Evolutionary conservation across 805 yeast genomes (phyloP), one percentile per base, ranked within the genome.

Genomic region (Torulaspora franciscae): DNA sequence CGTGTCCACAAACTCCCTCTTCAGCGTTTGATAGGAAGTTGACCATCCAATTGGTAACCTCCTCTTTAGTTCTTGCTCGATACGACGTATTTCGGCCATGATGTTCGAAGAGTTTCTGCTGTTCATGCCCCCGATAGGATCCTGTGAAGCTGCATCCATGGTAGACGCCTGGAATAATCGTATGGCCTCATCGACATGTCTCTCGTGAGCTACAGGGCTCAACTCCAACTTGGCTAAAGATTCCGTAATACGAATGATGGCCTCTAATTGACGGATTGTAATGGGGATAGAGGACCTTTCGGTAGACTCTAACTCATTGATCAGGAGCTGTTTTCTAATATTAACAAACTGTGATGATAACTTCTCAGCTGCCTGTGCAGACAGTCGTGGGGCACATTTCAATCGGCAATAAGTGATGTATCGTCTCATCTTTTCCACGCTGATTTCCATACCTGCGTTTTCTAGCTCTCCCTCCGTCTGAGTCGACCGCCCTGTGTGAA

Each of bases 11-110:
- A 90, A 85, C 67, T 91, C 96, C 48, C 83, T 78, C 56, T 86
- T 76, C 46, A 93, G 73, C 3, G 95, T 88, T 52, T 77, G 79
- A 64, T 87, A 86, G 13, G 91, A 81, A 0, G 98, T 89, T 29
- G 95, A 85, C 90, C 96, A 93, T 15, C 99, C 99, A 51, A 93
- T 83, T 11, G 98, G 97, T 52, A 93, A 74, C 65, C 98, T 80
- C 66, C 93, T 81, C 65, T 88, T 81, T 55, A 93, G 75, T 63
- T 88, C 95, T 39, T 77, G 80, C 61, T 90, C 96, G 43, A 93
- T 86, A 57, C 74, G 75, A 52, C 79, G 76, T 37, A 91, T 88
- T 59, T 90, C 93, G 30, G 76, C 76, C 37, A 80, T 75, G 47
- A 82, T 69, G 46, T 81, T 81, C 6, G 69, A 58, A 28, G 80